Evolutionary conservation across 805 yeast genomes (phyloP), one percentile per base, ranked within the genome.

Genomic region (Lipomyces mesembrius): DNA sequence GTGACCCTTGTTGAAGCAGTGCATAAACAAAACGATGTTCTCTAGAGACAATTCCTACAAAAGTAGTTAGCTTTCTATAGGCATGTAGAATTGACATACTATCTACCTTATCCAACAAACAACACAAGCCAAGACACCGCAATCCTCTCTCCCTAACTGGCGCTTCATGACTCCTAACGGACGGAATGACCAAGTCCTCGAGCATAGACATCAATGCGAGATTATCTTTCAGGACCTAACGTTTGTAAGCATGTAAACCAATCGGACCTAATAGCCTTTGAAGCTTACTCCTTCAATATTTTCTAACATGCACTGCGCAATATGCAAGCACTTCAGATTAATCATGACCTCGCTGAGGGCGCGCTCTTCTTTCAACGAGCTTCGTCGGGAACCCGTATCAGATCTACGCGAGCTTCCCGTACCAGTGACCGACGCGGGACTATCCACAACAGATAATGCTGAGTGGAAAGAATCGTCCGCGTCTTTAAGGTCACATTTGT

Each of bases 121-220:
- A 87, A 71, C 92, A 89, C 32, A 94, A 81, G 0, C 97, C 97
- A 32, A 94, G 82, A 69, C 96, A 89, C 64, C 82, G 83, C 32
- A 90, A 80, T 2, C 96, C 97, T 5, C 88, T 79, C 57, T 83
- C 86, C 66, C 89, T 82, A 34, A 87, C 85, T 22, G 80, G 82
- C 4, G 82, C 77, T 37, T 84, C 85, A 17, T 82, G 83, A 64
- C 87, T 84, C 60, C 88, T 85, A 12, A 92, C 85, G 0, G 97
- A 91, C 1, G 96, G 96, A 3, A 86, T 84, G 14, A 95, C 87
- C 72, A 92, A 81, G n/a, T 90, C 87, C 22, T 89, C 91, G 63
- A 91, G 82, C 65, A 93, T 79, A 0, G 96, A 86, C 46, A 84
- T 85, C 55, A 92, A 79, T 3, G 91, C 84, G 60, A 86, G 81